A percentile compares a stretch with the other conserved stretches of the same genome.
These are phyloP conservation scores for Adenanthera pavonina DNA, from an alignment of 306 rosid genomes.

Conservation along the genomic window DNA sequence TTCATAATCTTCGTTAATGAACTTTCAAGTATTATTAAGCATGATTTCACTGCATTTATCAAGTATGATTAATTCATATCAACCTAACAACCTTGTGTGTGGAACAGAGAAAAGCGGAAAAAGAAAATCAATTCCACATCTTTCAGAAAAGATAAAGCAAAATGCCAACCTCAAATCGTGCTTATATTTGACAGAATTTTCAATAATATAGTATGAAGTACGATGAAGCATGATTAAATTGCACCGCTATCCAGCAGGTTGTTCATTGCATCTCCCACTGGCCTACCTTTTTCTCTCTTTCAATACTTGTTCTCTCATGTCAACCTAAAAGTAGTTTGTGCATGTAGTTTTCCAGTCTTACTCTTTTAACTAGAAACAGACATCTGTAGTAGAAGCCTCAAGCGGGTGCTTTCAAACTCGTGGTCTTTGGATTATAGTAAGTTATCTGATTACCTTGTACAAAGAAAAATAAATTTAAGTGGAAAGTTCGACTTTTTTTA, in stretches of 20 bases:
- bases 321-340: not conserved
- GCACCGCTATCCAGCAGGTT: not conserved
- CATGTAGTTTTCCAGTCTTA: not conserved
- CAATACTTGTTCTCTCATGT: not conserved
- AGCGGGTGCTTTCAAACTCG: not conserved
- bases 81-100: not conserved
- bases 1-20: not conserved
- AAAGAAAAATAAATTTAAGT: not conserved
- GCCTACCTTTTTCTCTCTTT: not conserved
- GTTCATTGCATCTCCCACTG: not conserved
- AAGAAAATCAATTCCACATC: not conserved
- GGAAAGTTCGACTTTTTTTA: not conserved
- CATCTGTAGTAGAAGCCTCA: not conserved
- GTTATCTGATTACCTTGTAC: not conserved
- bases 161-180: slow-evolving; percentile 2
- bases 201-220: not conserved
- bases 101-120: not conserved
- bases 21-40: not conserved
- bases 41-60: not conserved
- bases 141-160: slow-evolving; percentile 16
- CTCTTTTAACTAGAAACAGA: not conserved
- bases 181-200: not conserved
- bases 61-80: not conserved
- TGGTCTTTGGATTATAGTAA: not conserved
- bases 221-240: not conserved